Evolutionary conservation across 208 protist genomes (phyloP).

Genomic region (Acanthamoeba healyi): DNA sequence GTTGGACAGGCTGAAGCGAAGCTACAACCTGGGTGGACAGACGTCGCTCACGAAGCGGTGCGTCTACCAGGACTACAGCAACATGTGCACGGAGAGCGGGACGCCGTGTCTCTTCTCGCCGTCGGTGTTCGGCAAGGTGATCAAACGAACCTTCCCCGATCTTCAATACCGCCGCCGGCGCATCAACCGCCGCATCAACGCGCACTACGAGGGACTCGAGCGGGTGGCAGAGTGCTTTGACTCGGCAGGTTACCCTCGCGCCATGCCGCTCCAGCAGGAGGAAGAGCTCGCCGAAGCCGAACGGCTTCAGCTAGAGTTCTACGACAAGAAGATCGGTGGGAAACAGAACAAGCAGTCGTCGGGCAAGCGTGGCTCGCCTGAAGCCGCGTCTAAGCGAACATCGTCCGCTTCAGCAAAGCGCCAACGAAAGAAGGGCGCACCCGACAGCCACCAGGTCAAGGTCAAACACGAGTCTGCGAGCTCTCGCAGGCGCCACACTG

Average conservation of each 20-base stretch:
- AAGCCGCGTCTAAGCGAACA: background rate
- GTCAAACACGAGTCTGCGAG: background rate
- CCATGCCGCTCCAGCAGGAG: conserved; percentile 14
- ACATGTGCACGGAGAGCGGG: conserved; percentile 26
- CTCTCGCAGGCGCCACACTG: background rate
- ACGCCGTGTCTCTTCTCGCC: conserved; percentile 31
- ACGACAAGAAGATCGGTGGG: conserved; percentile 50
- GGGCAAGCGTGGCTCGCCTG: too few species aligned
- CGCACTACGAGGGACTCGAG: conserved; percentile 49
- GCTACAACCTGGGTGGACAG: background rate
- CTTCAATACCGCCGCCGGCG: conserved; percentile 34
- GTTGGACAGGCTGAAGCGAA: conserved; percentile 37
- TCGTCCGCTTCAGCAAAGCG: background rate
- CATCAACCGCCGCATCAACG: conserved; percentile 50
- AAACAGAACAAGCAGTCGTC: background rate
- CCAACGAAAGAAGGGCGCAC: background rate
- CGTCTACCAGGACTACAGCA: conserved; percentile 57
- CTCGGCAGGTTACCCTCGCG: background rate
- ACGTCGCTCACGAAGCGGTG: conserved; percentile 39
- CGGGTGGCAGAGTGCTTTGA: conserved; percentile 12
- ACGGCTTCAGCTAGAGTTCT: background rate
- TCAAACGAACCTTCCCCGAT: conserved; percentile 58
- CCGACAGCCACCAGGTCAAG: background rate
- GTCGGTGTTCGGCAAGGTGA: conserved; percentile 53
- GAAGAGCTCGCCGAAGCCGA: conserved; percentile 25